A percentile compares a stretch with the other conserved stretches of the same genome.
Evolutionary conservation across 2,329 filamentous ascomycete genomes (phyloP).

Genomic region (Cordyceps fumosorosea): DNA sequence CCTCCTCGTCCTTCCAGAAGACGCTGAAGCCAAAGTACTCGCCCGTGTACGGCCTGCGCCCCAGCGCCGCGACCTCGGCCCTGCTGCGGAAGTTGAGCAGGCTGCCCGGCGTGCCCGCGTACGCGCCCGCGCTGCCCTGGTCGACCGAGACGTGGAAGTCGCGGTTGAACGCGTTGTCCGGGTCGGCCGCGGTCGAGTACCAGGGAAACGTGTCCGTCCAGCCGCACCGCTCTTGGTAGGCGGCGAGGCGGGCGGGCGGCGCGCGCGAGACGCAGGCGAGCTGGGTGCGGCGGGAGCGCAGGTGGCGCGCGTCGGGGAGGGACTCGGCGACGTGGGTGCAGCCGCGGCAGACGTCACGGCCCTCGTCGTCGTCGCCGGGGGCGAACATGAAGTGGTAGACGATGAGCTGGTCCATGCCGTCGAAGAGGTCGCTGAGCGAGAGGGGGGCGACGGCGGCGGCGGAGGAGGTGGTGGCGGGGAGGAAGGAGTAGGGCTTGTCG

Average conservation of each 20-base stretch:
- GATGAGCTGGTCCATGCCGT: constrained; percentile 29
- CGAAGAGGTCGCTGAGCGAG: constrained; percentile 27
- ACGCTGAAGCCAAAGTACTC: constrained; percentile 32
- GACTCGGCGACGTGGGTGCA: constrained; percentile 34
- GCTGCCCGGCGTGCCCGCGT: constrained; percentile 16
- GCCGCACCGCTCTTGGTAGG: constrained; percentile 30
- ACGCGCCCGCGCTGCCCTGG: constrained; percentile 10
- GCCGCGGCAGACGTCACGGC: constrained; percentile 27
- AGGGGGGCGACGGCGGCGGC: constrained; percentile 21
- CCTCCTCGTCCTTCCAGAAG: constrained; percentile 23
- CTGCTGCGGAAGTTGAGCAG: constrained; percentile 23
- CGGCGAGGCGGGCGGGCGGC: constrained; percentile 28
- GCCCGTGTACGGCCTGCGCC: constrained; percentile 22
- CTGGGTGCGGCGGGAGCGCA: constrained; percentile 31
- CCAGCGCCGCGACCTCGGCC: constrained; percentile 22
- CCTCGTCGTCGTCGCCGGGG: constrained; percentile 21
- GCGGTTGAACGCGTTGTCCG: constrained; percentile 32
- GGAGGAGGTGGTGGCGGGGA: constrained; percentile 23
- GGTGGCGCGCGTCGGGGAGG: constrained; percentile 31
- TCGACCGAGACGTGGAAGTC: constrained; percentile 32
- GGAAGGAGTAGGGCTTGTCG: constrained; percentile 30
- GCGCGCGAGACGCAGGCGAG: constrained; percentile 34
- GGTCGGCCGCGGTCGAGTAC: constrained; percentile 25
- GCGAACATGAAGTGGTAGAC: constrained; percentile 43
- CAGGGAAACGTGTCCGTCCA: constrained; percentile 33